Evolutionary conservation across 2,329 filamentous ascomycete genomes (phyloP), one percentile per base, ranked within the genome.

Genomic region (Calonectria multiphialidica): DNA sequence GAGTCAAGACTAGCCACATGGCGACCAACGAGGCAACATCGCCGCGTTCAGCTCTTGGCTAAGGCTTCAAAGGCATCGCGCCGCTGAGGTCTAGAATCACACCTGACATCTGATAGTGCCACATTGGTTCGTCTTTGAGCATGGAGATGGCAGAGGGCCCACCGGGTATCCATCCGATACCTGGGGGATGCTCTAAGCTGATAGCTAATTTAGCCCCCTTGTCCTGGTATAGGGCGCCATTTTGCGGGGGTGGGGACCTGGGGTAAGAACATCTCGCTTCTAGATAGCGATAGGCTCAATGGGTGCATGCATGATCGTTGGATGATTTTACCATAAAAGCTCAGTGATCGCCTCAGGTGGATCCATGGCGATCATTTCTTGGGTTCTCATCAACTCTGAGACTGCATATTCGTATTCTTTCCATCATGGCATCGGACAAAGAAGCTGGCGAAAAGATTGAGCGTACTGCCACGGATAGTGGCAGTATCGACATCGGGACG

Each of bases 381-480:
- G 35, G 53, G 53, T 18, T 25, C 33, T 59, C 53, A 59, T 59
- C 23, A 59, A 28, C 33, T 59, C 25, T 59, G 35, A 59, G 53
- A 59, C 53, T 59, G 53, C 23, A 59, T 59, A 59, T 59, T 59
- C 53, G 53, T 59, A 59, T 59, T 59, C 33, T 10, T 57, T 21
- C 23, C 65, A 68, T 21, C 30, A 68, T 72, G 70, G 37, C 70
- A n/a, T 64, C 65, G 9, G 47, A 64, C 42, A 72, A 62, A 66
- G 69, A 73, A n/a, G 62, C 42, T 21, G 68, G 68, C 40, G 62
- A 53, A 21, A 74, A 74, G 70, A 13, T 72, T 12, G 62, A 72
- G 35, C 61, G 44, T 12, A 57, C 57, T 63, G 42, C 37, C 55
- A 63, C 66, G 9, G 63, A 47, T 12, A 63, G 40, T 53, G 72